Base-by-base conservation (phyloP, 306 rosid species). In the Quercus agrifolia region DNA sequence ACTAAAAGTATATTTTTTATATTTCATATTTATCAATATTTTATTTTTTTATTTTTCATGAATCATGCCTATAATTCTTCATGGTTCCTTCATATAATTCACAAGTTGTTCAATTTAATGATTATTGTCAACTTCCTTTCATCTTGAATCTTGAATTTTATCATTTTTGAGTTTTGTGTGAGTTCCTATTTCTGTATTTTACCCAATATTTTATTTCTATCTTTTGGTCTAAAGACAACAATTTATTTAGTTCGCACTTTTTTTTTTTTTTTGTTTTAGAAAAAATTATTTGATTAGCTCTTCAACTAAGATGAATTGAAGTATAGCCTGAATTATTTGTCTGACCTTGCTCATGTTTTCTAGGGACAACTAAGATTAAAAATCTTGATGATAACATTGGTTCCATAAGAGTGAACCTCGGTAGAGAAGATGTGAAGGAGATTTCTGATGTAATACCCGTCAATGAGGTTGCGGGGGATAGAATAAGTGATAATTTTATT, bases 301-400 rank as follows among this genome's bases (percentile, higher is more conserved):
- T 64, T 28, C 21, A 28, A 30, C 44, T 13, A 17, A 30, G 20
- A 30, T 30, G 44, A 64, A 64, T 63, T 28, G 54, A 27, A 64
- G 31, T 17, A 35, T 7, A 19, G 6, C 27, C 27, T 33, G 52
- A 28, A 64, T 28, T 67, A 17, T 13, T 8, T 67, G n/a, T 67
- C 52, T 67, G 20, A 33, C 52, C 25, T 19, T 46, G 5, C 52
- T 44, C 14, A 41, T 66, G 54, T 21, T 74, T 31, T 76, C 83
- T 38, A 90, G 97, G 92, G 69, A 92, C 91, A 61, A 92, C 94
- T 2, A 90, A 87, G 87, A 82, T 73, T 27, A 84, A 84, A 57
- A 92, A 90, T 79, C 94, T 92, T 14, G 87, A 90, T 49, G 73
- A 7, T 28, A 90, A 92, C 78, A 72, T 90, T 2, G 80, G 84